Conservation (phyloP, 2,329 filamentous ascomycete species). For the Claviceps cyperi region DNA sequence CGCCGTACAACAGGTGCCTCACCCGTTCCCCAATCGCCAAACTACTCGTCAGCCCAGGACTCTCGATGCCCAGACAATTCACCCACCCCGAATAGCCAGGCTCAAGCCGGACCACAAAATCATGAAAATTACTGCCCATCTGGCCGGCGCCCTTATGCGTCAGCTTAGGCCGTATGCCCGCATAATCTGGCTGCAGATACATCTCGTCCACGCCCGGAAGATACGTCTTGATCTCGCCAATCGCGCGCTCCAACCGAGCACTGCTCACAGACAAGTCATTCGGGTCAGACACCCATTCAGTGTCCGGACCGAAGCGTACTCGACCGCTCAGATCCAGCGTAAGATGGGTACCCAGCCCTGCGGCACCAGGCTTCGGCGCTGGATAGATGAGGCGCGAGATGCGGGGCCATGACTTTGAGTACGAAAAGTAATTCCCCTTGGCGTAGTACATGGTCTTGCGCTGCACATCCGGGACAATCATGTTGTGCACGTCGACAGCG, state of each 20-base stretch:
- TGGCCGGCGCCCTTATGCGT: constrained; percentile 43
- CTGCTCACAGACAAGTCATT: constrained; percentile 54
- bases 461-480: constrained; percentile 48
- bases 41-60: constrained; percentile 75
- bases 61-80: constrained; percentile 86
- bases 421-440: constrained; percentile 93
- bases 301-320: constrained; percentile 84
- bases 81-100: constrained; percentile 70
- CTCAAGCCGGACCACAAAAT: constrained; percentile 71
- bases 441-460: constrained; percentile 60
- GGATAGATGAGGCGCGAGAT: constrained; percentile 74
- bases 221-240: constrained; percentile 64
- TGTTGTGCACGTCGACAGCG: constrained; percentile 65
- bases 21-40: constrained; percentile 78
- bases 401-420: constrained; percentile 46
- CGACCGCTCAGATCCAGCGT: constrained; percentile 78
- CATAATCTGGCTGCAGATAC: constrained; percentile 67
- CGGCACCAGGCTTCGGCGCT: constrained; percentile 65
- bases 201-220: constrained; percentile 56
- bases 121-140: constrained; percentile 55
- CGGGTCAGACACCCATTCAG: constrained; percentile 74
- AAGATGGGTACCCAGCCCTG: constrained; percentile 80
- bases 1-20: constrained; percentile 29
- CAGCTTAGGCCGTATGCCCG: constrained; percentile 82
- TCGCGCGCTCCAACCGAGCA: constrained; percentile 47